A percentile compares a stretch with the other conserved stretches of the same genome.
phyloP scores from a whole-genome alignment of 2,329 filamentous ascomycete genomes.

The Diaporthe longicolla region DNA sequence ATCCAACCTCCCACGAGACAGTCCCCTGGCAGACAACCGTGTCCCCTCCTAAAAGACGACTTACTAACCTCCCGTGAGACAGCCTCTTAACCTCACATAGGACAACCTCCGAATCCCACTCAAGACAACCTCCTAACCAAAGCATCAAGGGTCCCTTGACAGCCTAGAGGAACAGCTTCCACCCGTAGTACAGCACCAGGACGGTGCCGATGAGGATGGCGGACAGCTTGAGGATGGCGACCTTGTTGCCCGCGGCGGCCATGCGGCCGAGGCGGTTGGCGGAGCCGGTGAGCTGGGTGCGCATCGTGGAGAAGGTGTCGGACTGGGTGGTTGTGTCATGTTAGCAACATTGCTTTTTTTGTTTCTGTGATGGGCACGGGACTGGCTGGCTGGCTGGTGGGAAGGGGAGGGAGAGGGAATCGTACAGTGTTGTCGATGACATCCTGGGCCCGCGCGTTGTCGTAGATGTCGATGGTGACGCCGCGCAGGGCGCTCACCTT shows the following conservation, averaged over 20 bases:
- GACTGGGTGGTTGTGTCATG: slow-evolving; percentile 62
- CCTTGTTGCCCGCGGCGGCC: slow-evolving; percentile 90
- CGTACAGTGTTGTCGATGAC: slow-evolving; percentile 89
- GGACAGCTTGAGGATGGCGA: slow-evolving; percentile 90
- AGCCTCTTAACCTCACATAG: too few species aligned
- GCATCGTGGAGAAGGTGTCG: slow-evolving; percentile 93
- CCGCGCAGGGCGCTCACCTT: slow-evolving; percentile 94
- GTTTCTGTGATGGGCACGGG: too few species aligned
- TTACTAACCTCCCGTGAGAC: too few species aligned
- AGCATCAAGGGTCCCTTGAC: too few species aligned
- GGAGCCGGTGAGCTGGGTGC: slow-evolving; percentile 85
- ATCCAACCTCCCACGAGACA: too few species aligned
- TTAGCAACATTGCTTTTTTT: not conserved
- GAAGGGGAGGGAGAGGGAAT: not conserved
- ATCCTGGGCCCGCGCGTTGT: slow-evolving; percentile 89
- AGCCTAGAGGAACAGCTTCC: slow-evolving; percentile 71
- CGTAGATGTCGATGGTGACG: slow-evolving; percentile 98
- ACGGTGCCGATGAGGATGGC: slow-evolving; percentile 83
- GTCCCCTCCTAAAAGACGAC: too few species aligned
- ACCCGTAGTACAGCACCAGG: slow-evolving; percentile 81
- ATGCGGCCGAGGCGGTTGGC: slow-evolving; percentile 87
- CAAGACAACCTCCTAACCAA: too few species aligned
- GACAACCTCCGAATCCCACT: too few species aligned
- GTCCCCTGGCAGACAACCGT: too few species aligned
- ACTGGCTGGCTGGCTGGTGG: too few species aligned